Conservation (phyloP, 163 green algal species). For the Prototheca cutis region DNA sequence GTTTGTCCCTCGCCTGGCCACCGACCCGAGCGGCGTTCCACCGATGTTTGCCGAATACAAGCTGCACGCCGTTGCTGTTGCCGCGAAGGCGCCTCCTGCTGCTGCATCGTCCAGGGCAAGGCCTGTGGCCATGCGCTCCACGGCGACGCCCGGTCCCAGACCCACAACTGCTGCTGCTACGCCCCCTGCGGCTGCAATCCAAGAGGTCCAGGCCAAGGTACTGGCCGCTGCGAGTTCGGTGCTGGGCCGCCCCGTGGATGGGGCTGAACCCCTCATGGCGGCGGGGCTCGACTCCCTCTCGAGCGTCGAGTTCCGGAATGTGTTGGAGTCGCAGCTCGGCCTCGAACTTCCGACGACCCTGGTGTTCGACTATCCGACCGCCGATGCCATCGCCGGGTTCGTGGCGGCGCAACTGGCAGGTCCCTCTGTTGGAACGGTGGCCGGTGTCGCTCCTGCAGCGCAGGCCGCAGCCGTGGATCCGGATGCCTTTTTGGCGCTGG, state of each 20-base stretch:
- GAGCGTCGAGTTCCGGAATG: slow-evolving; percentile 41
- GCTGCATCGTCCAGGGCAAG: no score
- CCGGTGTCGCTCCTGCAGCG: background rate
- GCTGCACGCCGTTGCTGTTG: background rate
- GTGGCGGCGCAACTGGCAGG: slow-evolving; percentile 31
- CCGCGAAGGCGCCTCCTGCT: background rate
- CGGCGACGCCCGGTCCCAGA: no score
- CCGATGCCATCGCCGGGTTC: slow-evolving; percentile 36
- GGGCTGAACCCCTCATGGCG: slow-evolving; percentile 51
- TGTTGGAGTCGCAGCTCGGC: slow-evolving; percentile 27
- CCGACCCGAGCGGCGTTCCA: slow-evolving; percentile 9
- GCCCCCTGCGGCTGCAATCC: background rate
- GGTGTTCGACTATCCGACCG: slow-evolving; percentile 46
- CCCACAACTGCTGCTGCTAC: no score
- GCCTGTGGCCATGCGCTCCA: no score
- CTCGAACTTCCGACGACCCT: slow-evolving; percentile 47
- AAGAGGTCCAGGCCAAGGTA: background rate
- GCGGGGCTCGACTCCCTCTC: slow-evolving; percentile 67
- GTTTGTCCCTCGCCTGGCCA: slow-evolving; percentile 33
- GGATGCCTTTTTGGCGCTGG: background rate
- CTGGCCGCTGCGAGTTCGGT: background rate
- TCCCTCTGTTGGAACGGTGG: background rate
- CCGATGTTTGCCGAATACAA: slow-evolving; percentile 19
- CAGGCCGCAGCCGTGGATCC: slow-evolving; percentile 24
- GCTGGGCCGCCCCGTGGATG: slow-evolving; percentile 1